These are phyloP conservation scores for Scleromitrula shiraiana DNA, from an alignment of 2,329 filamentous ascomycete genomes.

Conservation along the genomic window DNA sequence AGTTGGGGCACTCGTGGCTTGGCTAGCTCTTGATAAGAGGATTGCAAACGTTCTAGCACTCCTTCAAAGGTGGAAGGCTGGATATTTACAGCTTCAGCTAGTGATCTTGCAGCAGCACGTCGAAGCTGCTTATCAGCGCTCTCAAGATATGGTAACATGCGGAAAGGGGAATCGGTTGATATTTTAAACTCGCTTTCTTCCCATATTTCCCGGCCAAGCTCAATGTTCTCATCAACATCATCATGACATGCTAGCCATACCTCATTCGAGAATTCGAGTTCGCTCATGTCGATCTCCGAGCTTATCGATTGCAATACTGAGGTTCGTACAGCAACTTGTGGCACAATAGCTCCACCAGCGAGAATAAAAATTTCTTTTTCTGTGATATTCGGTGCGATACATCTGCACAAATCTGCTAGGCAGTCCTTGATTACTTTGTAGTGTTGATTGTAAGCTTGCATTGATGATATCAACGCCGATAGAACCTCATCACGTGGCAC, in stretches of 20 bases:
- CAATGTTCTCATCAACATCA: constrained; percentile 77
- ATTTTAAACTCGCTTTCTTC: constrained; percentile 80
- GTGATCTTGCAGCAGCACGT: constrained; percentile 70
- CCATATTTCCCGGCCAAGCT: constrained; percentile 84
- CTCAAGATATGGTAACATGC: constrained; percentile 71
- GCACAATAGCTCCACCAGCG: constrained; percentile 70
- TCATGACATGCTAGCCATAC: constrained; percentile 94
- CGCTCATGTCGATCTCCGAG: constrained; percentile 84
- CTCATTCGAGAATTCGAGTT: constrained; percentile 77
- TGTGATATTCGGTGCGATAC: constrained; percentile 73
- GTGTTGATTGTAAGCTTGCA: constrained; percentile 86
- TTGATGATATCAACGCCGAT: constrained; percentile 63
- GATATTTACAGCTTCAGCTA: constrained; percentile 63
- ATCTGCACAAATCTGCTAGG: constrained; percentile 76
- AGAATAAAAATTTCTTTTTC: constrained; percentile 65
- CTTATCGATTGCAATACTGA: constrained; percentile 85
- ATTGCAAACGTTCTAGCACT: constrained; percentile 58
- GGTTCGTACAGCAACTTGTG: constrained; percentile 71
- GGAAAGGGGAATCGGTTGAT: constrained; percentile 53
- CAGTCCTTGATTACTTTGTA: constrained; percentile 95
- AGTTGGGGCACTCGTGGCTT: constrained; percentile 77
- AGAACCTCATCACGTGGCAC: constrained; percentile 72
- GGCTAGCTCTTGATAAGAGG: constrained; percentile 67
- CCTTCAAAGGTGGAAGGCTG: constrained; percentile 52
- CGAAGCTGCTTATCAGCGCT: constrained; percentile 75